Percentiles rank a stretch among this genome's conserved stretches.
Evolutionary conservation across 2,329 filamentous ascomycete genomes (phyloP).

Genomic region (Fusarium floridanum): DNA sequence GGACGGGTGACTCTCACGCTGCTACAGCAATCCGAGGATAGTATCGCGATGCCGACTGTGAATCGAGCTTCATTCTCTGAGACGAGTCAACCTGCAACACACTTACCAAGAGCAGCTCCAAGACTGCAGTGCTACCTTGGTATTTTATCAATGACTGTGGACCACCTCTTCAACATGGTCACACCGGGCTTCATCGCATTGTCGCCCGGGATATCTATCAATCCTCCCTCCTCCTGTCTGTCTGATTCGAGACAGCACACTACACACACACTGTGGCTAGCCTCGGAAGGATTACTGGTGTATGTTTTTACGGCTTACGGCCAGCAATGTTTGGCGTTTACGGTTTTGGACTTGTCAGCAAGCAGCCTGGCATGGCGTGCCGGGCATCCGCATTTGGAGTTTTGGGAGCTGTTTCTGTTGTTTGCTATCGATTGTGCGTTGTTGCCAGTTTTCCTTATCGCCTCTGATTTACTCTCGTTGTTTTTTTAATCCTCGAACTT

Average conservation of each 20-base stretch:
- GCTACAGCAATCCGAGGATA: constrained; percentile 63
- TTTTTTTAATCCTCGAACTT: constrained; percentile 37
- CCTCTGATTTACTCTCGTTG: constrained; percentile 29
- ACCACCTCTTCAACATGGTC: constrained; percentile 15
- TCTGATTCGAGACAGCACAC: constrained; percentile 38
- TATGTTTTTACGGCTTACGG: constrained; percentile 37
- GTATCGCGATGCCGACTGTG: constrained; percentile 37
- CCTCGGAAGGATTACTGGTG: constrained; percentile 21
- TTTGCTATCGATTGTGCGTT: constrained; percentile 20
- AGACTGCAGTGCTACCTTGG: constrained; percentile 33
- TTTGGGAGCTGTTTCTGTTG: constrained; percentile 34
- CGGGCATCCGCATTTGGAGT: constrained; percentile 43
- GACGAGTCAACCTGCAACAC: constrained; percentile 6
- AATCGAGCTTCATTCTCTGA: constrained; percentile 23
- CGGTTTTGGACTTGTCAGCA: constrained; percentile 37
- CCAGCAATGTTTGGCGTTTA: constrained; percentile 42
- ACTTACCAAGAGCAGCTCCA: constrained; percentile 18
- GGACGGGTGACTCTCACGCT: constrained; percentile 61
- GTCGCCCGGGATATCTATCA: constrained; percentile 11
- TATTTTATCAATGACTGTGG: constrained; percentile 18
- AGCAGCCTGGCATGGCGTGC: constrained; percentile 39
- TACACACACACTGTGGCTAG: constrained; percentile 19
- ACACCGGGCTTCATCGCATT: not conserved
- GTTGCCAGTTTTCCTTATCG: constrained; percentile 10
- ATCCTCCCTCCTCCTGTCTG: constrained; percentile 26